These are phyloP conservation scores for Begonia masoniana DNA, from an alignment of 306 rosid genomes.

Conservation along the genomic window DNA sequence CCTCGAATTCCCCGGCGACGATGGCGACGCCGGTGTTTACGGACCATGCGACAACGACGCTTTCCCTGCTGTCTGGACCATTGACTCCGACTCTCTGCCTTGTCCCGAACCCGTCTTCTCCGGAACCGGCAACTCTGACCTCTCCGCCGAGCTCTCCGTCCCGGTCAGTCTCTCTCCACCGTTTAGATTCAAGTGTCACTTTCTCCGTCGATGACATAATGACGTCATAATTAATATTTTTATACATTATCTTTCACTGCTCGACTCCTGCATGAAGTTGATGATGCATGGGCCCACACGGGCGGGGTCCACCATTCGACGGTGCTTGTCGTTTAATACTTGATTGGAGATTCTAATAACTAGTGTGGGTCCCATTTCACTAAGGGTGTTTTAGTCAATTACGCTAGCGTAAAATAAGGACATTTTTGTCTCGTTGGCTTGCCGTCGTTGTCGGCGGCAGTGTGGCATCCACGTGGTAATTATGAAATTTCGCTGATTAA, in stretches of 20 bases:
- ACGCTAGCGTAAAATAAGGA: no score
- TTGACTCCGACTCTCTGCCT: constrained; percentile 37
- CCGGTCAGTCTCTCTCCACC: constrained; percentile 47
- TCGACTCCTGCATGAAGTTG: not conserved
- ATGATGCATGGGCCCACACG: constrained; percentile 4
- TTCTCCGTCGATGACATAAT: no score
- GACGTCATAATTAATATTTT: no score
- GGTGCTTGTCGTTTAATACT: constrained; percentile 5
- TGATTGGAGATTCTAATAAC: not conserved
- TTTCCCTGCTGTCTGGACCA: constrained; percentile 46
- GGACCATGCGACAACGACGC: constrained; percentile 22
- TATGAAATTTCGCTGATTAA: no score
- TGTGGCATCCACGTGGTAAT: not conserved
- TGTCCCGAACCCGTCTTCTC: constrained; percentile 56
- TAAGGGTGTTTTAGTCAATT: no score
- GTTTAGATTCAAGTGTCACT: no score
- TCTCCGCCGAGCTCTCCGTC: constrained; percentile 83
- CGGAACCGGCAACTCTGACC: constrained; percentile 55
- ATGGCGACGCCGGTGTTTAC: constrained; percentile 29
- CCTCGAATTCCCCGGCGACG: constrained; percentile 70
- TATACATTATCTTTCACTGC: not conserved
- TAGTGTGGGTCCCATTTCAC: no score
- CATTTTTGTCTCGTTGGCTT: not conserved
- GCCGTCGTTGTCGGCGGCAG: not conserved
- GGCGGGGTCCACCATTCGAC: not conserved